A percentile compares a stretch with the other conserved stretches of the same genome.
These are phyloP conservation scores for Trametes villosa DNA, from an alignment of 768 basidiomycete genomes.

Conservation along the genomic window DNA sequence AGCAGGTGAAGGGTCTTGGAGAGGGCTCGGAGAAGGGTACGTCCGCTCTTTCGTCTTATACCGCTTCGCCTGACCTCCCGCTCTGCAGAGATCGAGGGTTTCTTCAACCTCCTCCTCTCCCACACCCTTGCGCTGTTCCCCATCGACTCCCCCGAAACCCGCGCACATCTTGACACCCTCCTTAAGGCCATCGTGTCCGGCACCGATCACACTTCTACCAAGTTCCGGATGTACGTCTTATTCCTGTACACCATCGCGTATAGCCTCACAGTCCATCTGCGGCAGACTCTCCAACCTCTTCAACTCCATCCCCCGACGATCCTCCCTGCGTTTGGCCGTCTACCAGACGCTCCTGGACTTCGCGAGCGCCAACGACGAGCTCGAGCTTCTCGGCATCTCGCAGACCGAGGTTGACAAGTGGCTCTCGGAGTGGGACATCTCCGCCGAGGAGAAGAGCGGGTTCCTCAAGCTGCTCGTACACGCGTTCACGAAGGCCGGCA, in stretches of 20 bases:
- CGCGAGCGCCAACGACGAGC: conserved; percentile 62
- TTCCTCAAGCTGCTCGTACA: conserved; percentile 70
- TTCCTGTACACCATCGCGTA: not conserved
- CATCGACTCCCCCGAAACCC: conserved; percentile 57
- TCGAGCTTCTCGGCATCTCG: conserved; percentile 63
- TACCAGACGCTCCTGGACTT: conserved; percentile 64
- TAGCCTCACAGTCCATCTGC: not conserved
- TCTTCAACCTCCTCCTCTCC: conserved; percentile 82
- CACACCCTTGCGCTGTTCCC: conserved; percentile 69
- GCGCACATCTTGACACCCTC: conserved; percentile 51
- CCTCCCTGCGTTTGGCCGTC: conserved; percentile 64
- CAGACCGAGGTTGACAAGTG: conserved; percentile 71
- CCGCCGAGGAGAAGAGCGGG: conserved; percentile 60
- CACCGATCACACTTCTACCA: conserved; percentile 57
- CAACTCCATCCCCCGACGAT: conserved; percentile 72
- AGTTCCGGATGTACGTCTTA: conserved; percentile 73
- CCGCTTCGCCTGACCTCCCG: not conserved
- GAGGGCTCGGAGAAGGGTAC: conserved; percentile 79
- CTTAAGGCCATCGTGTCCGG: conserved; percentile 60
- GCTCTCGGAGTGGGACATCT: conserved; percentile 76
- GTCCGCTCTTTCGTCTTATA: conserved; percentile 23
- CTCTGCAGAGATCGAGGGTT: conserved; percentile 76
- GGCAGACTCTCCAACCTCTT: conserved; percentile 79
- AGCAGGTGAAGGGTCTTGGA: conserved; percentile 68
- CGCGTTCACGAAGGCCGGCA: conserved; percentile 57